Evolutionary conservation across 805 yeast genomes (phyloP), one percentile per base, ranked within the genome.

Genomic region (Candida endomychidarum): DNA sequence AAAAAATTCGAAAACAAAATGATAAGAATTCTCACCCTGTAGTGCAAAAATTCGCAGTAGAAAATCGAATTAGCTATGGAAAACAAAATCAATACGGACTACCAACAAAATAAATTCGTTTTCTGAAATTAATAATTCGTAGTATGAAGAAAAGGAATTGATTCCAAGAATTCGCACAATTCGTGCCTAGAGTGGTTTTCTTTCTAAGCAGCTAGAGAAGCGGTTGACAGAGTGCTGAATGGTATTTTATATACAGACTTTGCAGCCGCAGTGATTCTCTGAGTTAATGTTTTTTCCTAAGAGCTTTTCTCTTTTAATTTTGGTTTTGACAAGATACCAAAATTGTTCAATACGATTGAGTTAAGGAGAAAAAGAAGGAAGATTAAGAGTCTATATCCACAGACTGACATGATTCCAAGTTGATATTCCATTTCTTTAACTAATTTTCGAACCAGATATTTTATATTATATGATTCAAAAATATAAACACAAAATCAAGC

Each of bases 261-360:
- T 20, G 22, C 22, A 20, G 22, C 22, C 5, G 5, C 22, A 20
- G 22, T 20, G 8, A 20, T 20, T 20, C 22, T 20, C n/a, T 11
- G 16, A 18, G 30, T 38, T 32, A 23, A 24, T 38, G 12, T 38
- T 38, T 36, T 32, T 30, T 16, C 25, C 24, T n/a, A 33, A 15
- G 14, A 34, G 33, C 23, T 30, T 30, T 19, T 30, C 33, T 30
- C 33, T 20, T 20, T 20, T 25, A 37, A 34, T 12, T 28, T 22
- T 17, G 40, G 28, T 37, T 16, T 36, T 45, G 11, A 35, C 23
- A n/a, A 20, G 42, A 21, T 36, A 26, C 51, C 53, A 47, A 22
- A 49, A 47, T 19, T 43, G 46, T 21, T 48, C 47, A 41, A 48
- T 45, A 23, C 48, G 48, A 33, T 48, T 46, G 31, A 39, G 28